Conservation (phyloP, 2,329 filamentous ascomycete species). For the Ascosphaera apis region DNA sequence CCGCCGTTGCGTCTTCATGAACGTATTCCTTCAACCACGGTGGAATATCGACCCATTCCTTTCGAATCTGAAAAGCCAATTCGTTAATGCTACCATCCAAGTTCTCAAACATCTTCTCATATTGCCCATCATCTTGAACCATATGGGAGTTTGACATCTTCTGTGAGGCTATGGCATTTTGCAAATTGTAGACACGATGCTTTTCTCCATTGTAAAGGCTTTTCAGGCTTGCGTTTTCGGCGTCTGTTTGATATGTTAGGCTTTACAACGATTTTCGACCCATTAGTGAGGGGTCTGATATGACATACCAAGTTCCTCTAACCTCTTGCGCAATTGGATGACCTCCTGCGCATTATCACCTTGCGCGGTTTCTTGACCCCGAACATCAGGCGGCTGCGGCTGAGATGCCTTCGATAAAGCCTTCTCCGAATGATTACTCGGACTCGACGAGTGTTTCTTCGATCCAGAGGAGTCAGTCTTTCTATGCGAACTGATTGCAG, state of each 20-base stretch:
- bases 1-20: conserved; percentile 63
- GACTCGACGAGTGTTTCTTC: no score
- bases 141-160: conserved; percentile 85
- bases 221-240: conserved; percentile 97
- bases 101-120: conserved; percentile 66
- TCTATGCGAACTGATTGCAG: no score
- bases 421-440: no score
- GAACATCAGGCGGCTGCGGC: not conserved
- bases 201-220: conserved; percentile 89
- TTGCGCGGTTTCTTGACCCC: no score
- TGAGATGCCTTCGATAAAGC: no score
- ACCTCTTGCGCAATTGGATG: not conserved
- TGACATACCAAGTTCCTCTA: no score
- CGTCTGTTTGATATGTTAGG: conserved; percentile 33
- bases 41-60: conserved; percentile 71
- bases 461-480: no score
- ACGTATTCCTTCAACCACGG: conserved; percentile 58
- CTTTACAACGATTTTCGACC: no score
- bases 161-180: conserved; percentile 94
- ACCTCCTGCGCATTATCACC: no score
- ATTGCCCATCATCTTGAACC: conserved; percentile 86
- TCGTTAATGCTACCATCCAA: conserved; percentile 89
- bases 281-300: no score
- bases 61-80: conserved; percentile 83
- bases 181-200: conserved; percentile 72